A percentile compares a stretch with the other conserved stretches of the same genome.
These are phyloP conservation scores for Pelargonium nanum DNA, from an alignment of 345 rosid species.

Conservation along the genomic window DNA sequence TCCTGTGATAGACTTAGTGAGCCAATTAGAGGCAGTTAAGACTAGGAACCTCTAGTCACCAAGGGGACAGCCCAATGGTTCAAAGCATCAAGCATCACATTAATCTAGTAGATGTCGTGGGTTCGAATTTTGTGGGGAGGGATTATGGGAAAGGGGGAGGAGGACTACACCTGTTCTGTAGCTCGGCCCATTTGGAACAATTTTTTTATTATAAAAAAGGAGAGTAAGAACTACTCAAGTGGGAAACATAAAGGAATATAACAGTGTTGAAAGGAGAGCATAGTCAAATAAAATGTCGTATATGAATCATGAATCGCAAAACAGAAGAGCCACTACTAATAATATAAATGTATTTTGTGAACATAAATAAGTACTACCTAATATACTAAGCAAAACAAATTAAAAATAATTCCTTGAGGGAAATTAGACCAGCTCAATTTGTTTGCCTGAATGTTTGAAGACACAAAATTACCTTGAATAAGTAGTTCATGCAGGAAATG, in stretches of 20 bases:
- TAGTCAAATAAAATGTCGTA: neutral
- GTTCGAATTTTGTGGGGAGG: too few species aligned
- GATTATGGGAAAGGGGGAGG: too few species aligned
- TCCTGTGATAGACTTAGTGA: neutral
- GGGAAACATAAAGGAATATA: too few species aligned
- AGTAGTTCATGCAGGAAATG: neutral
- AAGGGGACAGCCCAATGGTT: too few species aligned
- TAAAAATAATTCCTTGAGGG: neutral
- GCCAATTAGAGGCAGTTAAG: neutral
- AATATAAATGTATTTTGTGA: neutral
- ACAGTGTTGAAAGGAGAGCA: neutral
- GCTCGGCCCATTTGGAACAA: too few species aligned
- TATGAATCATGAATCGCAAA: too few species aligned
- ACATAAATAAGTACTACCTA: neutral
- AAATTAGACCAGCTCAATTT: neutral
- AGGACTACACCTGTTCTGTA: too few species aligned
- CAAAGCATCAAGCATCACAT: too few species aligned
- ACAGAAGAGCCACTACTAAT: neutral
- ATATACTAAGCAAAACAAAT: neutral
- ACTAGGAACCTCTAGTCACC: too few species aligned
- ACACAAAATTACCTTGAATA: neutral
- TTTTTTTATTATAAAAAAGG: too few species aligned
- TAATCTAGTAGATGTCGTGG: too few species aligned
- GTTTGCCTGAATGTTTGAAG: neutral
- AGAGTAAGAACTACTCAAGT: too few species aligned